Evolutionary conservation across 306 rosid species (phyloP), one percentile per base, ranked within the genome.

Genomic region (Delonix regia): DNA sequence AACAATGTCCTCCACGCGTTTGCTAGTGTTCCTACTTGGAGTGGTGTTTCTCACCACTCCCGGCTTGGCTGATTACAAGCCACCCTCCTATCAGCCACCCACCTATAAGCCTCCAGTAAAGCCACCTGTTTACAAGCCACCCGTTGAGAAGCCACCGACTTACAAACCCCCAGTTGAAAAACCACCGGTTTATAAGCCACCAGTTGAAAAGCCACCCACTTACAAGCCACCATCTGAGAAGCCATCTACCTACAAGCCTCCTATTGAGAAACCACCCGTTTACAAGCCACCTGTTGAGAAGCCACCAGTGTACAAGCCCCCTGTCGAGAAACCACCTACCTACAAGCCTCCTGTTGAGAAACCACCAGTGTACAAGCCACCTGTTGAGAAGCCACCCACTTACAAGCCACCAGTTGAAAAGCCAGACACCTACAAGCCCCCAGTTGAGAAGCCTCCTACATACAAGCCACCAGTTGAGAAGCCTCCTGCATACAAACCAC

Each of bases 11-110:
- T 36, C 60, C 79, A 25, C 10, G 24, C 57, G 18, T 71, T 41
- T 75, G 60, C 41, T 61, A 24, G 21, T 61, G 14, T 28, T 44
- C 59, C 53, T 75, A 33, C 24, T 75, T 60, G 71, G 61, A 19
- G 28, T 60, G 71, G 70, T 41, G n/a, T 22, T 66, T 19, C 22
- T 66, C 19, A 66, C 71, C 51, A 66, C 71, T 66, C 22, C 2
- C 21, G 19, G 19, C n/a, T 39, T 66, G 34, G 71, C 75, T 1
- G 47, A 5, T 30, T 71, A 71, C 44, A 71, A 33, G 12, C 62
- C 73, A 5, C 73, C 73, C 0, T 1, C 2, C 4, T 4, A 67
- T 4, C 9, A 69, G 7, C 74, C 75, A 9, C 61, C 74, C 0
- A 16, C 27, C 0, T 7, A 69, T 2, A 69, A 47, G 4, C 60